These are phyloP conservation scores for Yamadazyma sp. DNA, from an alignment of 805 yeast genomes.

Conservation along the genomic window DNA sequence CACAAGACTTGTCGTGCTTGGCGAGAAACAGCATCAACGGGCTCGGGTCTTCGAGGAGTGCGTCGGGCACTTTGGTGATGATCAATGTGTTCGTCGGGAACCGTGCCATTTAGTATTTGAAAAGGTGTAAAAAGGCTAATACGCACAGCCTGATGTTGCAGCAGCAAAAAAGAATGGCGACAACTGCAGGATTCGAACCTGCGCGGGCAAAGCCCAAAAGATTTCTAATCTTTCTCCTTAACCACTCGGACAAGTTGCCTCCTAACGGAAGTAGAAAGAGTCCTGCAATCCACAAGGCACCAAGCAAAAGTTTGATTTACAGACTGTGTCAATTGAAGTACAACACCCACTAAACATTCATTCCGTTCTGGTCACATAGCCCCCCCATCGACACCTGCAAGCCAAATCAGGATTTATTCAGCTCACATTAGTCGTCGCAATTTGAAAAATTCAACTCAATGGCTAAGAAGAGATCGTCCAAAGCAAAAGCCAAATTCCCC, in stretches of 20 bases:
- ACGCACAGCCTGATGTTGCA: not conserved
- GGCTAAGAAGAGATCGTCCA: conserved; percentile 16
- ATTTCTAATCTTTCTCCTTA: conserved; percentile 42
- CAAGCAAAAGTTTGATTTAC: too few species aligned
- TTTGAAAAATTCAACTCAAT: conserved; percentile 5
- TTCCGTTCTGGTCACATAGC: too few species aligned
- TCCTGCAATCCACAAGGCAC: too few species aligned
- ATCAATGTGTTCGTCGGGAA: conserved; percentile 37
- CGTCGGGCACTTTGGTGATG: conserved; percentile 26
- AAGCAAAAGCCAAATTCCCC: conserved; percentile 2
- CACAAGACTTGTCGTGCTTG: conserved; percentile 24
- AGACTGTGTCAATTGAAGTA: too few species aligned
- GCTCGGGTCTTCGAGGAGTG: conserved; percentile 26
- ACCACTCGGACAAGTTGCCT: conserved; percentile 42
- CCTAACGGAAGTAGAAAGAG: too few species aligned
- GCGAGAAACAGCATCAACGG: conserved; percentile 27
- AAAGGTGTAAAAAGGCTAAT: not conserved
- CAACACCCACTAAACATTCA: too few species aligned
- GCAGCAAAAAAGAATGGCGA: conserved; percentile 37
- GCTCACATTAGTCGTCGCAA: conserved; percentile 1
- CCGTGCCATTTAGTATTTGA: conserved; percentile 12
- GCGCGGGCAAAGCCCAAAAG: conserved; percentile 64
- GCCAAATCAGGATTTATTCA: too few species aligned
- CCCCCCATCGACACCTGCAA: too few species aligned
- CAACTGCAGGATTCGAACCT: conserved; percentile 66